Evolutionary conservation across 139 green algal genomes (phyloP).

Genomic region (Chlamydomonas sp.): DNA sequence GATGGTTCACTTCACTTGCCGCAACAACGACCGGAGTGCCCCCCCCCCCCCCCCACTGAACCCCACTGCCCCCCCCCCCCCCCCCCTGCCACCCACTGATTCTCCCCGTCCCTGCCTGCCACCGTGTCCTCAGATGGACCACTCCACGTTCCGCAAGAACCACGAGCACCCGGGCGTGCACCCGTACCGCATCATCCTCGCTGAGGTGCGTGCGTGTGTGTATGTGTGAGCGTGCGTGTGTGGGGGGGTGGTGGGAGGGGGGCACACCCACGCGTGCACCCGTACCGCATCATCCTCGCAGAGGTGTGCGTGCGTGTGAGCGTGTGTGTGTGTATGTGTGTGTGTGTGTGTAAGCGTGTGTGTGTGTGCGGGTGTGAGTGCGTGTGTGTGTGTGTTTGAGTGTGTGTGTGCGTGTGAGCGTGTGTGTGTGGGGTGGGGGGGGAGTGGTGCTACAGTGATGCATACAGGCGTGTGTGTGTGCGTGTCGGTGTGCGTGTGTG

Average conservation of each 20-base stretch:
- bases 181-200: constrained; percentile 88
- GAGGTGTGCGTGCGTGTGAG: too few species aligned
- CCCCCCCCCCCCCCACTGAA: neutral
- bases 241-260: neutral
- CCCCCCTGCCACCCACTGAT: neutral
- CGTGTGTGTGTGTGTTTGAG: too few species aligned
- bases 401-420: too few species aligned
- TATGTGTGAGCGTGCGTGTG: neutral
- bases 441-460: too few species aligned
- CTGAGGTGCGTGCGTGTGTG: constrained; percentile 50
- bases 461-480: too few species aligned
- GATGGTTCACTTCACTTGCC: too few species aligned
- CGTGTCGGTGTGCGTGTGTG: too few species aligned
- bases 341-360: too few species aligned
- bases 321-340: too few species aligned
- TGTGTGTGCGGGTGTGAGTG: too few species aligned
- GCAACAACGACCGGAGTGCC: too few species aligned
- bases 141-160: constrained; percentile 14
- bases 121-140: neutral
- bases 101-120: neutral
- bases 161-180: constrained; percentile 55
- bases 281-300: neutral
- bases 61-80: neutral
- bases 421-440: too few species aligned
- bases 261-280: neutral